These are phyloP conservation scores for Lipomyces orientalis DNA, from an alignment of 805 yeast species.

Conservation along the genomic window DNA sequence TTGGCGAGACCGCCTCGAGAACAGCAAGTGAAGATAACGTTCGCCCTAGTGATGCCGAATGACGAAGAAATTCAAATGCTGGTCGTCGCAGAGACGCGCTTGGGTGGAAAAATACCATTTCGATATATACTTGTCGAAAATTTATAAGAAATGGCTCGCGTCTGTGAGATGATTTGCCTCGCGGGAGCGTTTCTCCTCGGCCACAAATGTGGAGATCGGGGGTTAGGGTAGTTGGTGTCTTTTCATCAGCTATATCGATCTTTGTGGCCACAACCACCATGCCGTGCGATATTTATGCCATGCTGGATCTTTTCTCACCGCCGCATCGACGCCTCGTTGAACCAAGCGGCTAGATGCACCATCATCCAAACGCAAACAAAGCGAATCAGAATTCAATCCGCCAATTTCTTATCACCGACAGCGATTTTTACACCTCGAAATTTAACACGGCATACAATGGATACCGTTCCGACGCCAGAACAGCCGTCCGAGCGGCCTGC, in stretches of 20 bases:
- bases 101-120: not conserved
- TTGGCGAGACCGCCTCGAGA: slow-evolving; percentile 57
- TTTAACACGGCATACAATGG: not conserved
- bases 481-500: slow-evolving; percentile 16
- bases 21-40: slow-evolving; percentile 29
- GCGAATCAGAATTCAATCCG: not conserved
- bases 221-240: not conserved
- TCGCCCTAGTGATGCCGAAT: slow-evolving; percentile 16
- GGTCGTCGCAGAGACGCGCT: not conserved
- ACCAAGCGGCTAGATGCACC: not conserved
- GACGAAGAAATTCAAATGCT: not conserved
- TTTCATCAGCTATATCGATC: not conserved
- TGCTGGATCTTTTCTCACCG: not conserved
- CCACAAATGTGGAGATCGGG: not conserved
- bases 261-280: not conserved
- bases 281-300: not conserved
- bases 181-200: too few relatives aligned
- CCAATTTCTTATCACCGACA: not conserved
- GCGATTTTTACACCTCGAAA: not conserved
- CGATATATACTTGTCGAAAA: not conserved
- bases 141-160: not conserved
- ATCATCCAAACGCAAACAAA: not conserved
- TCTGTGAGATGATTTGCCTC: not conserved
- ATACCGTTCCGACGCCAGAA: not conserved
- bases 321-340: not conserved